These are phyloP conservation scores for Selaginella moellendorffii DNA, from an alignment of 75 land plant species.

Conservation along the genomic window DNA sequence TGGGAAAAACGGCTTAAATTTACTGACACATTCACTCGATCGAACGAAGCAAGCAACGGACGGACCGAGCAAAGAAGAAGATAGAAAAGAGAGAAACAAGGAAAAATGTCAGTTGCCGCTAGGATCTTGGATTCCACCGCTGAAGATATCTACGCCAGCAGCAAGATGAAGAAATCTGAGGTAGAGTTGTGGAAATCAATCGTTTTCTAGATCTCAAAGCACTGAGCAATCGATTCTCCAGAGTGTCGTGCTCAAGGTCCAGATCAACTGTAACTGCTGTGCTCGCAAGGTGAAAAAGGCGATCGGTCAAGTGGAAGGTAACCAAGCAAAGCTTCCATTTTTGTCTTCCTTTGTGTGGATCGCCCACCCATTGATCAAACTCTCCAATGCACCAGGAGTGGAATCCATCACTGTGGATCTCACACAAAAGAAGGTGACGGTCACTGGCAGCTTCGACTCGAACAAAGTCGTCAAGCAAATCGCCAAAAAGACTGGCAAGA, in stretches of 20 bases:
- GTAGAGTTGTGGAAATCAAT: not conserved
- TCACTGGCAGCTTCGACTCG: constrained; percentile 4
- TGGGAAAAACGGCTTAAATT: too few species aligned
- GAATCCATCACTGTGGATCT: constrained; percentile 1
- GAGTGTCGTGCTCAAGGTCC: not conserved
- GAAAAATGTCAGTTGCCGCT: too few species aligned
- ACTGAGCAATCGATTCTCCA: not conserved
- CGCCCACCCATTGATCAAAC: not conserved
- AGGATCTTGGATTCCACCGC: too few species aligned
- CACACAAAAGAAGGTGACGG: constrained; percentile 1
- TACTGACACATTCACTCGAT: too few species aligned
- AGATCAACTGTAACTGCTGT: not conserved
- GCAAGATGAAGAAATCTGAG: not conserved
- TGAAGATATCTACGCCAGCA: not conserved
- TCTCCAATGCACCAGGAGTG: not conserved
- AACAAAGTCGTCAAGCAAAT: not conserved
- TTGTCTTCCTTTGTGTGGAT: not conserved
- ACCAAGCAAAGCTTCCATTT: not conserved
- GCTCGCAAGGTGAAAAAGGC: not conserved
- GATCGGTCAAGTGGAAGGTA: not conserved
- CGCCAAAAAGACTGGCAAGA: not conserved
- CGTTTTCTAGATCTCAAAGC: not conserved
- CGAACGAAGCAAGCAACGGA: too few species aligned
- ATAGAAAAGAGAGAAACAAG: too few species aligned
- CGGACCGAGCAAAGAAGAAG: too few species aligned